Base-by-base conservation (phyloP, 768 basidiomycete species). In the Suillus plorans region DNA sequence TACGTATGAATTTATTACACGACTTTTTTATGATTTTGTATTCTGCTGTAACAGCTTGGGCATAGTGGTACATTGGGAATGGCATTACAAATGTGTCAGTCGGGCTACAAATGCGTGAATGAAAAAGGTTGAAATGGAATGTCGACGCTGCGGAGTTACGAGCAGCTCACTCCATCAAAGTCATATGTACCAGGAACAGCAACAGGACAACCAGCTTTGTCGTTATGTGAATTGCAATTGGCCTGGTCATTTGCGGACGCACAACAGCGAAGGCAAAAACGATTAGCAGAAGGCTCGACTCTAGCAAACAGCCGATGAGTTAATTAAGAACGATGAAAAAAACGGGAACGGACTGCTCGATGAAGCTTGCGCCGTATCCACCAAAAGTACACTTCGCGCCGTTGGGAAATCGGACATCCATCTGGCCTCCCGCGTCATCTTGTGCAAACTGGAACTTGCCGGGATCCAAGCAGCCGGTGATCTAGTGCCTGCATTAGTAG, bases 301-400 rank as follows among this genome's bases (percentile, higher is more conserved):
- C 84, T 84, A 64, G 45, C 42, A 55, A 20, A 39, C 16, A 44
- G 14, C 55, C 18, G 53, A 52, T n/a, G 62, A 36, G 42, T n/a
- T 8, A 49, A 53, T 18, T 39, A 41, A 44, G 36, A 42, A n/a
- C 36, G 16, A 42, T 34, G 31, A 5, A 14, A 9, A 22, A 16
- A 31, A 31, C 31, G 31, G 1, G 2, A 47, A 67, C 82, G 68
- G 64, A 84, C 84, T 78, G 76, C 69, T 84, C 77, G 45, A 85
- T 83, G 64, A 85, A 85, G 63, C 84, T 85, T 45, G 82, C 81
- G 6, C 79, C 82, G 52, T 78, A 80, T 5, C 84, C 84, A 49
- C 84, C 84, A 64, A 80, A 85, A 4, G 77, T 77, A 71, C 84
- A 85, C 58, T 82, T 81, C 25, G 84, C 84, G n/a, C 84, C 84